Conservation (phyloP, 176 grass and related monocot species). For the Elaeis guineensis region DNA sequence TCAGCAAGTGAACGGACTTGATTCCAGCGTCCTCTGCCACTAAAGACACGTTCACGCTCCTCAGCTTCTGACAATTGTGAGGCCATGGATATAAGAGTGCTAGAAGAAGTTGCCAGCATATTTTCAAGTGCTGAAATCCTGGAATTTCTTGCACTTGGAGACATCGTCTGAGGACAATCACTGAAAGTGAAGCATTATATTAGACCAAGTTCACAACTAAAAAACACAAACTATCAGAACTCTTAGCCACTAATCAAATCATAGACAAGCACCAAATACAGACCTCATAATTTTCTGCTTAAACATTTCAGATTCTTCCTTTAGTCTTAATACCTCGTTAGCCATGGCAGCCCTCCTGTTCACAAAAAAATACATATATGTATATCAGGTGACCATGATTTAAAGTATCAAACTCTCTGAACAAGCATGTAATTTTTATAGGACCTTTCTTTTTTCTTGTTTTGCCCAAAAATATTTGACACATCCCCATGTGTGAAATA, state of each 20-base stretch:
- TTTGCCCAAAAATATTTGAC: too few species aligned
- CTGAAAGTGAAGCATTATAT: conserved; percentile 14
- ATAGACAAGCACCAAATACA: too few species aligned
- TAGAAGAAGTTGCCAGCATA: conserved; percentile 81
- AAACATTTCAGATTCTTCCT: conserved; percentile 53
- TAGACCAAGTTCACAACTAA: neutral
- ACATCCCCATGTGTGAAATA: too few species aligned
- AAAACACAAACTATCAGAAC: too few species aligned
- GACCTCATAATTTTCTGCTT: conserved; percentile 52
- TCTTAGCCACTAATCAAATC: too few species aligned
- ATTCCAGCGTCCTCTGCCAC: conserved; percentile 77
- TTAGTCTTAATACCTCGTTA: conserved; percentile 80
- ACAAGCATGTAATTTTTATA: too few species aligned
- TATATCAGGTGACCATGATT: too few species aligned
- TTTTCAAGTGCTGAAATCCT: conserved; percentile 94
- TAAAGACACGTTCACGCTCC: conserved; percentile 67
- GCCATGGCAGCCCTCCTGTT: conserved; percentile 76
- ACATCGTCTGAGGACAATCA: conserved; percentile 81
- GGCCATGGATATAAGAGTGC: conserved; percentile 70
- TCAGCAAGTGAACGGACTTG: conserved; percentile 74
- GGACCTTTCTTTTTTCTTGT: too few species aligned
- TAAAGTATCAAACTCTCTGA: too few species aligned
- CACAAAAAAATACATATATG: neutral
- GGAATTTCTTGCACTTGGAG: conserved; percentile 83
- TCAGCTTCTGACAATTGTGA: conserved; percentile 87